phyloP scores from a whole-genome alignment of 2,329 filamentous ascomycete species.

The Penicillium sp. region DNA sequence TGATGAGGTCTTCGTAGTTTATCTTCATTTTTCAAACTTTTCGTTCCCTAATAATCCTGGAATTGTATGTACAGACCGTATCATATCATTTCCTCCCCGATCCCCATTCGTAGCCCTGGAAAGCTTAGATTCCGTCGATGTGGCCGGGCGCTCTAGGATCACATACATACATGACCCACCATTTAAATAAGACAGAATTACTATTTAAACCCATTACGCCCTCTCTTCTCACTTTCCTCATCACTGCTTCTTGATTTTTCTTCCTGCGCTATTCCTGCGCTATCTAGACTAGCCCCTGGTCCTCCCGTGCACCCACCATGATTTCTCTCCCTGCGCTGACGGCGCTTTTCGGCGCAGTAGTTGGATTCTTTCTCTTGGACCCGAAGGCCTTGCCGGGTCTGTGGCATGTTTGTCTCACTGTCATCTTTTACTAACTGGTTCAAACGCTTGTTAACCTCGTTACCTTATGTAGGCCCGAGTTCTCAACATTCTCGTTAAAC shows the following conservation, averaged over 20 bases:
- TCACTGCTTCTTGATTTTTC: not conserved
- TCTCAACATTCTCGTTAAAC: not conserved
- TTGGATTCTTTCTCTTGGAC: not conserved
- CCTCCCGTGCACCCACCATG: not conserved
- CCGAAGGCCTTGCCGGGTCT: not conserved
- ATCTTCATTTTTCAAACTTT: not conserved
- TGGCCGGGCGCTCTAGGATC: not conserved
- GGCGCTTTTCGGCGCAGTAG: not conserved
- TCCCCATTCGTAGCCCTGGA: not conserved
- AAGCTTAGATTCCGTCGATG: not conserved
- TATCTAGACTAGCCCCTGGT: not conserved
- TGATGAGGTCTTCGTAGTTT: not conserved
- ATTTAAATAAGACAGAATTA: not conserved
- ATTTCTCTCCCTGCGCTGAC: not conserved
- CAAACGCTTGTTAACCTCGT: not conserved
- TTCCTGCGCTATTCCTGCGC: not conserved
- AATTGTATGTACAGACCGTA: not conserved
- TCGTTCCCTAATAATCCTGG: not conserved
- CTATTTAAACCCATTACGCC: not conserved
- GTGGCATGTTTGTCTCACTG: slow-evolving; percentile 1
- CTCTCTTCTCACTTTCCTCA: not conserved
- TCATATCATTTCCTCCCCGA: not conserved
- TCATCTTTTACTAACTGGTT: not conserved
- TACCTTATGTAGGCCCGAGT: not conserved
- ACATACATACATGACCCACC: not conserved